Evolutionary conservation across 768 basidiomycete species (phyloP).

Genomic region (Stropharia rugosoannulata): DNA sequence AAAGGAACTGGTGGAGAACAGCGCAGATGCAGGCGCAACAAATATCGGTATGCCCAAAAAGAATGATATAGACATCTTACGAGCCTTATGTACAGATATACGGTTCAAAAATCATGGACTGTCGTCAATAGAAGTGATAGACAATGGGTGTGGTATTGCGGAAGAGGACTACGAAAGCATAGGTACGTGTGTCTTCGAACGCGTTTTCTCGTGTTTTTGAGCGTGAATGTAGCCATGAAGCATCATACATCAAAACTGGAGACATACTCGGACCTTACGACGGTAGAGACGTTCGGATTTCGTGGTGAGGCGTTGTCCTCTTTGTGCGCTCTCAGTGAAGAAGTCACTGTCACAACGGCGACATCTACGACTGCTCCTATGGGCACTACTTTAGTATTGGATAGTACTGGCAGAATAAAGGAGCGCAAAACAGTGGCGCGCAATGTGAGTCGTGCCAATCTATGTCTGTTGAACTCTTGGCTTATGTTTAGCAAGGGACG

Average conservation of each 20-base stretch:
- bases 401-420: slow-evolving; percentile 58
- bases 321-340: slow-evolving; percentile 79
- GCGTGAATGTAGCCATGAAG: slow-evolving; percentile 62
- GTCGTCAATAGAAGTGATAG: slow-evolving; percentile 80
- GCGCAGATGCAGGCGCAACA: slow-evolving; percentile 89
- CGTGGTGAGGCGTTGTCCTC: slow-evolving; percentile 96
- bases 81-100: slow-evolving; percentile 56
- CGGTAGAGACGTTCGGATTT: slow-evolving; percentile 87
- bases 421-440: slow-evolving; percentile 67
- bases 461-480: neutral
- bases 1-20: slow-evolving; percentile 97
- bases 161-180: slow-evolving; percentile 74
- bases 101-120: slow-evolving; percentile 88
- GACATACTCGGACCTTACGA: slow-evolving; percentile 69
- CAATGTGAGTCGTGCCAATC: slow-evolving; percentile 48
- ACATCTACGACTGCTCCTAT: slow-evolving; percentile 71
- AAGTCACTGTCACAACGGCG: slow-evolving; percentile 70
- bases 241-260: slow-evolving; percentile 92
- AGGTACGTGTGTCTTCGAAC: slow-evolving; percentile 45
- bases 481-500: slow-evolving; percentile 72
- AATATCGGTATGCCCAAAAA: slow-evolving; percentile 62
- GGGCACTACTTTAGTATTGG: slow-evolving; percentile 78
- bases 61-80: neutral
- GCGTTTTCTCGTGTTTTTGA: neutral
- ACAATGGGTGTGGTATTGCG: slow-evolving; percentile 89